Conservation (phyloP, 345 rosid species). For the Eucalyptus polyanthemos region DNA sequence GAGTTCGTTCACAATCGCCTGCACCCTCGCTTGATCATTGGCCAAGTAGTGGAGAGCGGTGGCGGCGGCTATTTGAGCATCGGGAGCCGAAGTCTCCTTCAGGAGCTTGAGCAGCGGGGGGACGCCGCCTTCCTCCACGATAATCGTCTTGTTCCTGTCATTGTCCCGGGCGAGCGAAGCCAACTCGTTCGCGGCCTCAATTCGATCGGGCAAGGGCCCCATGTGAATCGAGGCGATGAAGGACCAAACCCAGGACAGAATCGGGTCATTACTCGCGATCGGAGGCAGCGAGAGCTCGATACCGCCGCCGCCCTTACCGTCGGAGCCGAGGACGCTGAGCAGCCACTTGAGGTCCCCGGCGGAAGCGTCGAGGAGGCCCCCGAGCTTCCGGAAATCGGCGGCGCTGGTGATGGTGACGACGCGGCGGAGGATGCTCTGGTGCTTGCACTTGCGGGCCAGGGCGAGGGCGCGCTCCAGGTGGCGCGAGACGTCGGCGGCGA, state of each 20-base stretch:
- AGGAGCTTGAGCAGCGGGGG: neutral
- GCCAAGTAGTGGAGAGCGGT: neutral
- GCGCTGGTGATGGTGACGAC: conserved; percentile 7
- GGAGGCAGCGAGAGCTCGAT: conserved; percentile 7
- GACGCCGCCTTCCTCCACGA: conserved; percentile 14
- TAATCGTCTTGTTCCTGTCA: conserved; percentile 10
- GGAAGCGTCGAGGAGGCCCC: neutral
- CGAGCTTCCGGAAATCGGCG: conserved; percentile 1
- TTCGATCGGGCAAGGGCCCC: conserved; percentile 6
- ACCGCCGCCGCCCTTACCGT: neutral
- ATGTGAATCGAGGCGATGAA: conserved; percentile 6
- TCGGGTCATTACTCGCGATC: conserved; percentile 15
- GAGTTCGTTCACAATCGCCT: conserved; percentile 1
- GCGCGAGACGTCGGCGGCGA: conserved; percentile 3
- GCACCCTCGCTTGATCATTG: conserved; percentile 1
- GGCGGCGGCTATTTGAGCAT: neutral
- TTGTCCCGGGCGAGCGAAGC: conserved; percentile 14
- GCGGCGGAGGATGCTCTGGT: neutral
- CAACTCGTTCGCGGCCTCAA: conserved; percentile 12
- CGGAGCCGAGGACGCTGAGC: neutral
- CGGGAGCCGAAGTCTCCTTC: neutral
- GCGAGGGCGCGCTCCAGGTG: conserved; percentile 4
- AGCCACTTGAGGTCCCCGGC: conserved; percentile 6
- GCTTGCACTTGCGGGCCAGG: neutral
- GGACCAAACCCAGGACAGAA: conserved; percentile 14